Base-by-base conservation (phyloP, 1,284 basidiomycete genomes). In the Porphyrellus sp. region DNA sequence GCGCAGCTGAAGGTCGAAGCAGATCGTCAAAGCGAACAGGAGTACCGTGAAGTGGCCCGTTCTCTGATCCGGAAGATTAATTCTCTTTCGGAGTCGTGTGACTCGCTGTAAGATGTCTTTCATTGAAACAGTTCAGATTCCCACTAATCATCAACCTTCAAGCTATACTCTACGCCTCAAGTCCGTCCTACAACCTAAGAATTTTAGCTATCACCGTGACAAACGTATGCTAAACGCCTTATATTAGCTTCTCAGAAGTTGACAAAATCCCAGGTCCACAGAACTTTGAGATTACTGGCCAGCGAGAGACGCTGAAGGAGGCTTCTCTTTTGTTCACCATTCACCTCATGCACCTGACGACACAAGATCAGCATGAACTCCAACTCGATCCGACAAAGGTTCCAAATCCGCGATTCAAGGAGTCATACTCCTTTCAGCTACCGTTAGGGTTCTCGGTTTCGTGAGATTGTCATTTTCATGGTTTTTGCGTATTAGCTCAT, bases 331-430 rank as follows among this genome's bases (percentile, higher is more conserved):
- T 64, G 46, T 76, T 75, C 52, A 70, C 64, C 1, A 58, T 80
- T 15, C 65, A 73, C 51, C 54, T 60, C 1, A 57, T 82, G 41
- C 62, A 72, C 18, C 55, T 83, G 18, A 72, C 72, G 0, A 59
- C 69, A 4, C 71, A 75, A 21, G 74, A 81, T 52, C 68, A 66
- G 13, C 76, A 81, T 3, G 61, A 63, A 0, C 57, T 79, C 47
- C 75, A 75, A 52, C 59, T 77, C 2, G 60, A 79, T 58, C n/a
- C 63, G 0, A 65, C 45, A 0, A 54, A 68, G 53, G 53, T 79
- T 5, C 78, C 77, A 0, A 59, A 51, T 12, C 78, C 78, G 4
- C 61, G 68, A 46, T 59, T 54, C 45, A 59, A 50, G 20, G 69
- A 58, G 49, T 63, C 58, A 0, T 60, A 58, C 31, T 59, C 53